Conservation (phyloP, 2,329 filamentous ascomycete species). For the Xylariaceae sp. region DNA sequence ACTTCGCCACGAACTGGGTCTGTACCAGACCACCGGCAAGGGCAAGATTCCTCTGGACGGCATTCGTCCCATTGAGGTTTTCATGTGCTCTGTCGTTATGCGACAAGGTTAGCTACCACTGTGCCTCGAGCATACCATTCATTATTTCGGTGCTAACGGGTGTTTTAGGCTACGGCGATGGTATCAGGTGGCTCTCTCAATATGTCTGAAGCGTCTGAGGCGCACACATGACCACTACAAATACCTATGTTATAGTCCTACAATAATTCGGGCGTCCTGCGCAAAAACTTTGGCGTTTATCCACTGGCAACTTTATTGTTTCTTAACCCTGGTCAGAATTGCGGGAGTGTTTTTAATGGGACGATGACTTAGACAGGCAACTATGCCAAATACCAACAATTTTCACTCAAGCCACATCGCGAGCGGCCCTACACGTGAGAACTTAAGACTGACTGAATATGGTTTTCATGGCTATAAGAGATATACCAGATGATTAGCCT, state of each 20-base stretch:
- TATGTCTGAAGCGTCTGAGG: conserved; percentile 73
- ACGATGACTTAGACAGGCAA: conserved; percentile 30
- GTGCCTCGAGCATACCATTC: neutral
- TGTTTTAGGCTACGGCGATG: conserved; percentile 70
- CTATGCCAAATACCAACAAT: conserved; percentile 25
- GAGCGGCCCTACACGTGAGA: conserved; percentile 3
- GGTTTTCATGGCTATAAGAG: neutral
- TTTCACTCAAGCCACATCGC: conserved; percentile 2
- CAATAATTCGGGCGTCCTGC: conserved; percentile 19
- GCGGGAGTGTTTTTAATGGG: conserved; percentile 28
- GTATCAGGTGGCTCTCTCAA: conserved; percentile 86
- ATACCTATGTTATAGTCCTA: conserved; percentile 10
- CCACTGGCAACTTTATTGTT: conserved; percentile 25
- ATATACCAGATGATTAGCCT: neutral
- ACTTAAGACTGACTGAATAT: neutral
- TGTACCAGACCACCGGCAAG: conserved; percentile 96
- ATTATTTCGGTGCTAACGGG: conserved; percentile 15
- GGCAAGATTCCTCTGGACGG: conserved; percentile 89
- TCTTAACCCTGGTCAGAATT: conserved; percentile 26
- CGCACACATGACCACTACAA: neutral
- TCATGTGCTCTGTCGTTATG: conserved; percentile 99
- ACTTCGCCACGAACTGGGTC: conserved; percentile 80
- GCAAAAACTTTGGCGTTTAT: conserved; percentile 23
- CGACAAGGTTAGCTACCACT: conserved; percentile 63
- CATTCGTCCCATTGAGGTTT: conserved; percentile 91